phyloP scores from a whole-genome alignment of 768 basidiomycete genomes.

The Macrolepiota dolichaula region DNA sequence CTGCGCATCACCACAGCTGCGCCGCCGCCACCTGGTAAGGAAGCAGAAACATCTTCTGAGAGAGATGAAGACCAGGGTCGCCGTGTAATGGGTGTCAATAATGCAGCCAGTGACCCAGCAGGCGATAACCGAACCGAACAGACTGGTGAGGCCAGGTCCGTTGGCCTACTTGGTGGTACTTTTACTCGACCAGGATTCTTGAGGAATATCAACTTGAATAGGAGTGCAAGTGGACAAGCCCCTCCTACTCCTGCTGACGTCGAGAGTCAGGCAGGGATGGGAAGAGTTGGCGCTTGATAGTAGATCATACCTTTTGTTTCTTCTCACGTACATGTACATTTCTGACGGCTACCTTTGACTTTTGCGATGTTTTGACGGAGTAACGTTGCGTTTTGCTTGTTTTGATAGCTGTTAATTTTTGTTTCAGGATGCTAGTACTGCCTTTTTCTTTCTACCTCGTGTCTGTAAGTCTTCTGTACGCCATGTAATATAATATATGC shows the following conservation, averaged over 20 bases:
- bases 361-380: neutral
- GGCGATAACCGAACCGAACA: neutral
- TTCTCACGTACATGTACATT: neutral
- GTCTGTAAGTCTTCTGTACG: neutral
- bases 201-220: slow-evolving; percentile 21
- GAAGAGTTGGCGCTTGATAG: slow-evolving; percentile 13
- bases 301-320: neutral
- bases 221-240: neutral
- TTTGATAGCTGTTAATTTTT: too few species aligned
- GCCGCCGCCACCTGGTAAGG: slow-evolving; percentile 34
- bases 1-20: slow-evolving; percentile 75
- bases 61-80: slow-evolving; percentile 17
- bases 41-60: slow-evolving; percentile 19
- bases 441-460: neutral
- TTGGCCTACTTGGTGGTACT: slow-evolving; percentile 21
- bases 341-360: neutral
- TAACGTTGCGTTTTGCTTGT: too few species aligned
- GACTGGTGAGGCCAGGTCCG: slow-evolving; percentile 15
- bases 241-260: slow-evolving; percentile 15
- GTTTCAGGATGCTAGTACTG: neutral
- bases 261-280: slow-evolving; percentile 16
- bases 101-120: neutral
- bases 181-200: slow-evolving; percentile 27
- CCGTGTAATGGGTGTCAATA: neutral
- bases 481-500: neutral